Base-by-base conservation (phyloP, 148 eudicot genomes). In the Heliosperma pusillum region DNA sequence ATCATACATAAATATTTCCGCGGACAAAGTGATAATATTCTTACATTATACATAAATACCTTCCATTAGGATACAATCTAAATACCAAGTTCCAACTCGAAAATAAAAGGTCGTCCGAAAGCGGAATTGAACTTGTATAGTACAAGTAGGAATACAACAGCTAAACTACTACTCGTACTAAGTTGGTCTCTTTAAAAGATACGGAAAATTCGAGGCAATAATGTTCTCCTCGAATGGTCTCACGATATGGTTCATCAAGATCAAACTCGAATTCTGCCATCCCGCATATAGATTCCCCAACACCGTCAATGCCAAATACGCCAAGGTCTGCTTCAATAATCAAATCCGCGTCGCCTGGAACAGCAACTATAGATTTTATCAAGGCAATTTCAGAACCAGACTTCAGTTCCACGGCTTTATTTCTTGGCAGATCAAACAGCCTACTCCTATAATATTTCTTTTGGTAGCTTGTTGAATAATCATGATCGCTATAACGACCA, bases 361-460 rank as follows among this genome's bases (percentile, higher is more conserved):
- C 74, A 15, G 40, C 74, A 21, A 71, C 45, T 17, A 71, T 57
- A 27, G 42, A 53, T 53, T 24, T 71, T 55, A 57, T 55, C 61
- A 71, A 7, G 0, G 9, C 0, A 13, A 71, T 26, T 30, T 52
- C 56, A 13, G 74, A 71, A 24, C 63, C 74, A 20, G 24, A 7
- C 45, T 17, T 56, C 7, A 26, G 22, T 55, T 71, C 44, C 2
- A 71, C 4, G 44, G 63, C 19, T 42, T 25, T 56, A 15, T 17
- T 27, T 17, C 33, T 20, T 3, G 61, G 45, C 62, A 3, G 2
- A 21, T 56, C 13, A 24, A 71, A 71, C 17, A 71, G 62, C 40
- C 61, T 53, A 30, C 62, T 71, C 62, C 25, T 12, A 13, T 52
- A 53, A 71, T 53, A 71, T n/a, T 71, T 71, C 62, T 25, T 25